Base-by-base conservation (phyloP, 768 basidiomycete species). In the Termitomyces sp. region DNA sequence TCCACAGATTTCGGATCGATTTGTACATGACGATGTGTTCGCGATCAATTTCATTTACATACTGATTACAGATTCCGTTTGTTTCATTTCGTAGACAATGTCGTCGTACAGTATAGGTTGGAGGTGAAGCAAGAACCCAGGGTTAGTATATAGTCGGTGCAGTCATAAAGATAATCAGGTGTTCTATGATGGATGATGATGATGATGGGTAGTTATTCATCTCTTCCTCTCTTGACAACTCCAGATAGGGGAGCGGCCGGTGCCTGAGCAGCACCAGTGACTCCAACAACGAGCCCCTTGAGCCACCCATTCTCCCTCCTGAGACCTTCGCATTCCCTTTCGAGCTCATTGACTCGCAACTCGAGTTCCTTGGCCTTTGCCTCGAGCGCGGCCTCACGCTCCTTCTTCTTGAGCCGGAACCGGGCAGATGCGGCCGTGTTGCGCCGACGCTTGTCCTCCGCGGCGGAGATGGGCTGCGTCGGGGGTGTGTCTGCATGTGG, bases 391-490 rank as follows among this genome's bases (percentile, higher is more conserved):
- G 84, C 87, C 73, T 97, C 94, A 14, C 94, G 80, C 71, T 95
- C 92, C 77, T 97, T 97, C 79, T 97, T 97, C 81, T 96, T 97
- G 66, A 93, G 71, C 57, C 94, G 82, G 79, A 97, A 97, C 8
- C 94, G 89, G 33, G 94, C 94, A 53, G 89, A 92, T 0, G 94
- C 94, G 1, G 91, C 91, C 0, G 94, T 97, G 69, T 97, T 97
- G 46, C 94, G 77, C 56, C 93, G 81, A n/a, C 94, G 86, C 68
- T 96, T 96, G 71, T 96, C 94, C 70, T 96, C 94, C 0, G 86
- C 70, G 5, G 86, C 75, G 7, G 80, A 80, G 2, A 84, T 21
- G 0, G 73, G 53, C 7, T 68, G 68, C 37, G 51, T 21, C 23
- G 63, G 11, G 40, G 21, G 66, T 63, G 55, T 66, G 55, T 61